Conservation (phyloP, 345 rosid species). For the Rhizophora apiculata region DNA sequence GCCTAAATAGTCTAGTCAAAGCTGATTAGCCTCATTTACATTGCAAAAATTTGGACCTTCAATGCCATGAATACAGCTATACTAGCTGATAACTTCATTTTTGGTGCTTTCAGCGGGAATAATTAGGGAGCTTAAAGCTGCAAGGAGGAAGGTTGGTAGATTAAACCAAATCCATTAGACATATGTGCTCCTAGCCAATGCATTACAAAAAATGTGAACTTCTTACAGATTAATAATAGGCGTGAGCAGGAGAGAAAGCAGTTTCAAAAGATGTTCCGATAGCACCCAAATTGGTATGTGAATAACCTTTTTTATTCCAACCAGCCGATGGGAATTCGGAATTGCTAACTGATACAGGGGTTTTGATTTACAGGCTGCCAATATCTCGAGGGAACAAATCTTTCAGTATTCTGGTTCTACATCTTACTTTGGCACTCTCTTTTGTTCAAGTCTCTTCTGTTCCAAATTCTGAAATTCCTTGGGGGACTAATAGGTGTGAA, state of each 20-base stretch:
- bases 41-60: no score
- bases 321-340: not conserved
- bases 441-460: constrained; percentile 11
- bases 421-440: constrained; percentile 5
- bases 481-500: constrained; percentile 24
- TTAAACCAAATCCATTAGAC: constrained; percentile 4
- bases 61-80: not conserved
- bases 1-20: not conserved
- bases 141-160: constrained; percentile 71
- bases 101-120: constrained; percentile 63
- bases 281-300: constrained; percentile 22
- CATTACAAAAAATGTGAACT: constrained; percentile 5
- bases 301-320: not conserved
- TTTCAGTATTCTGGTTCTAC: not conserved
- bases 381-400: constrained; percentile 5
- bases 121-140: constrained; percentile 73
- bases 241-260: constrained; percentile 62
- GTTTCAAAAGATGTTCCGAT: constrained; percentile 72
- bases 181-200: not conserved
- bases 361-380: constrained; percentile 2
- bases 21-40: no score
- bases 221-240: constrained; percentile 61
- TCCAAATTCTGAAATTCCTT: constrained; percentile 14
- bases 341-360: not conserved
- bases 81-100: constrained; percentile 14